Base-by-base conservation (phyloP, 768 basidiomycete genomes). In the Phylloporus arenicola region DNA sequence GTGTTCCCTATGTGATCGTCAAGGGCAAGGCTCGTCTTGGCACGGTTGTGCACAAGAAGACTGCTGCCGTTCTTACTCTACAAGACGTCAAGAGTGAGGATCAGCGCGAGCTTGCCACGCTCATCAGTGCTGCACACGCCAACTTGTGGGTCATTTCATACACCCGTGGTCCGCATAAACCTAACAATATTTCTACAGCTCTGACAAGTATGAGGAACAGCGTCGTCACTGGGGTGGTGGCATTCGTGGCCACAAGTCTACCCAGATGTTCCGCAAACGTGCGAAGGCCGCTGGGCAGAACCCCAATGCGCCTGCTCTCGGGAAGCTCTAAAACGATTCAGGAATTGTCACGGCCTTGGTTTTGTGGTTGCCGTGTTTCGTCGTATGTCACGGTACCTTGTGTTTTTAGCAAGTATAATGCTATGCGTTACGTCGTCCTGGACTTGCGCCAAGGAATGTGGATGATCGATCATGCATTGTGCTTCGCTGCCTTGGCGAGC, bases 21-120 rank as follows among this genome's bases (percentile, higher is more conserved):
- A 97, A 97, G 78, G 88, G 89, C 75, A 97, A 97, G 76, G 92
- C 95, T 50, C 90, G 95, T 68, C 90, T 98, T 64, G 95, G 95
- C 61, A 92, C 94, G 7, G 92, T 97, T 55, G 92, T 94, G 35
- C 91, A 96, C 82, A 96, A 96, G 84, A 97, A 97, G 84, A 97
- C 93, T 45, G 85, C 93, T 41, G 86, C 94, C 47, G 87, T 94
- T 47, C 73, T 96, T 48, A 86, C 89, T 35, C 71, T 99, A 52
- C 89, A 93, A 73, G 95, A 99, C 20, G 95, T 99, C 64, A 84
- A 82, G 75, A 87, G 84, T 68, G 95, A 97, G 74, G 95, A 98
- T 75, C 78, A 85, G 67, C 84, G 88, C 55, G 94, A 97, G 54
- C 86, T 97, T 48, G 86, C 92, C 38, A 97, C 88, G 57, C 79